Evolutionary conservation across 257 asterid species (phyloP), one percentile per base, ranked within the genome.

Genomic region (Solanum sejunctum): DNA sequence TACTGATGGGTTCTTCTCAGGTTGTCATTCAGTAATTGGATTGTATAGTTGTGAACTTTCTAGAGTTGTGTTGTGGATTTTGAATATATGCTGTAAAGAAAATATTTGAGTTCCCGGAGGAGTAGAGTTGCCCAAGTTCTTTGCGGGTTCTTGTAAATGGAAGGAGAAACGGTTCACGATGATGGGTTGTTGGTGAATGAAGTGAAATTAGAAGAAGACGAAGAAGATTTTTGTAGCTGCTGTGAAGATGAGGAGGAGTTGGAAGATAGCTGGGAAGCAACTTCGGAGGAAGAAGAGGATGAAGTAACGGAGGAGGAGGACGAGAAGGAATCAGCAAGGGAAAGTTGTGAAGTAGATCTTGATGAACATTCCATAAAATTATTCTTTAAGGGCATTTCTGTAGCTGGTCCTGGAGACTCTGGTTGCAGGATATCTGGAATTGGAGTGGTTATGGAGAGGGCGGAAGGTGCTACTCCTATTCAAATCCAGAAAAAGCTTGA

Each of bases 191-290:
- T 84, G 73, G 51, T 80, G 70, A 84, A 72, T 84, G 88, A 79
- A 83, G 84, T 84, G 80, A 86, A 88, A 81, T 56, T 89, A 18
- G 97, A 92, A 84, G 98, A 95, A 79, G 98, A 97, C 0, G 98
- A 96, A 85, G 99, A 96, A 15, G 99, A 97, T 28, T 97, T 95
- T 87, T 90, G 94, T 81, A 95, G 99, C 90, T 97, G 99, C 83
- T 95, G 91, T 82, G 98, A 91, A 88, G 94, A 94, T 56, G 92
- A 85, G 80, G 84, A 88, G 80, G 90, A 87, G 54, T 72, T 88
- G 90, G 85, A 90, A 84, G 86, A 86, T 82, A 86, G 86, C 41
- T 93, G 84, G 56, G 91, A 83, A 45, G 12, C 18, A 49, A 26
- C 81, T 49, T 49, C 12, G 45, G 77, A 82, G 49, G 85, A 45